Base-by-base conservation (phyloP, 169 alveolate species). In the Cryptosporidium baileyi region DNA sequence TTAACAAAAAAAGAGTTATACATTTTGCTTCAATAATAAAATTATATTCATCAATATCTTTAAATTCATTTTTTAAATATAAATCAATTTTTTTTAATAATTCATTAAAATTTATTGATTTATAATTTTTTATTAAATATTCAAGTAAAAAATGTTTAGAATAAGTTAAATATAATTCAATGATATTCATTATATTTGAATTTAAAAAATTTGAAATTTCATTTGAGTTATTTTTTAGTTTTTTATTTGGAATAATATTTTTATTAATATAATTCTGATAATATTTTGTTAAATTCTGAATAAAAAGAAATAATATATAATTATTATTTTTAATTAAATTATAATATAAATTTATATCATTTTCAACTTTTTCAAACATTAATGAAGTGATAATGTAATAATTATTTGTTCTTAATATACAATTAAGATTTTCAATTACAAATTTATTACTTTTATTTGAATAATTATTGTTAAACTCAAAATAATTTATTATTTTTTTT, bases 351-450 rank as follows among this genome's bases (percentile, higher is more conserved):
- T 22, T 43, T 13, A 34, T 36, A 2, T 32, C 60, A 3, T 47
- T 38, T 30, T 26, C 38, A 17, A 54, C 36, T 5, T 57, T 38
- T 52, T 41, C 43, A 8, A 28, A 65, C 8, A 65, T 1, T 36
- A 74, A 13, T 19, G n/a, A 13, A 26, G 44, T 60, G 32, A 74
- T 22, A 54, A 74, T 74, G 2, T 5, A 13, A 5, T 11, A 15
- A 26, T 74, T 38, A 11, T 74, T 43, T 7, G 67, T 74, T 9
- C 17, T 32, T 74, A 74, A 57, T 74, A 74, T 54, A 54, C 85
- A 74, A 13, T 60, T 36, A 7, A 38, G 1, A 57, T 43, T 51
- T 9, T 74, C 67, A 52, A 57, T 15, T 4, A 74, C 24, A 8
- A 74, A 38, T 40, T 74, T 40, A 6, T 24, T 40, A 19, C 34